Conservation (phyloP, 2,329 filamentous ascomycete species). For the Penicillium digitatum region DNA sequence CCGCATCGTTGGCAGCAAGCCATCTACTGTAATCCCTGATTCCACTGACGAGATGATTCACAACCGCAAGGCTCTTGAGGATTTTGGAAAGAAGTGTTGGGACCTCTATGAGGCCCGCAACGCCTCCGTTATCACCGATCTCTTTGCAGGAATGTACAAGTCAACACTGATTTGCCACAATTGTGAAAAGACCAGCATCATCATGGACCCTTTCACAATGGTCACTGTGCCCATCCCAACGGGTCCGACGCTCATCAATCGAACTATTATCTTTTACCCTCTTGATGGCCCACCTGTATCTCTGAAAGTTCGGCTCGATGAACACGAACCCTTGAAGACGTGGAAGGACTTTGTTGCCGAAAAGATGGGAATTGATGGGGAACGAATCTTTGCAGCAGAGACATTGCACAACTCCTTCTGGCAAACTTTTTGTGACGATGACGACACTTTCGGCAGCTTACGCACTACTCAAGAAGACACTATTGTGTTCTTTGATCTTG, state of each 20-base stretch:
- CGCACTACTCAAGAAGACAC: constrained; percentile 61
- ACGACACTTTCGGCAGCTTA: constrained; percentile 62
- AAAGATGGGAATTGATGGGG: constrained; percentile 49
- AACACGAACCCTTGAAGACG: constrained; percentile 57
- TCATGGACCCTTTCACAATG: constrained; percentile 96
- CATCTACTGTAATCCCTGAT: constrained; percentile 95
- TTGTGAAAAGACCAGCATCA: constrained; percentile 95
- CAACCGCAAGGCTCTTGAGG: constrained; percentile 71
- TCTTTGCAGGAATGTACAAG: constrained; percentile 98
- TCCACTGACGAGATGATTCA: constrained; percentile 94
- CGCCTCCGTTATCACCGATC: constrained; percentile 88
- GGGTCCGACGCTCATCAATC: constrained; percentile 75
- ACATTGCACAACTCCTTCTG: constrained; percentile 82
- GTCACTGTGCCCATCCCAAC: constrained; percentile 79
- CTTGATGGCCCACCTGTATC: constrained; percentile 66
- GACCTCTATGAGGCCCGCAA: constrained; percentile 88
- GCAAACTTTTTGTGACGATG: constrained; percentile 72
- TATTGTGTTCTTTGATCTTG: constrained; percentile 72
- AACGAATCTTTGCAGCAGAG: constrained; percentile 72
- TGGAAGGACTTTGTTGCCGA: constrained; percentile 52
- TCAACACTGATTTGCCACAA: constrained; percentile 89
- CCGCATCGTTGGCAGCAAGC: constrained; percentile 79
- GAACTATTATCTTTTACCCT: constrained; percentile 72
- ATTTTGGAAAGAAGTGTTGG: constrained; percentile 85
- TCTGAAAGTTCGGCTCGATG: constrained; percentile 73